Percentiles rank a stretch among this genome's conserved stretches.
phyloP scores from a whole-genome alignment of 148 eudicot species.

The Chenopodium berlandieri region DNA sequence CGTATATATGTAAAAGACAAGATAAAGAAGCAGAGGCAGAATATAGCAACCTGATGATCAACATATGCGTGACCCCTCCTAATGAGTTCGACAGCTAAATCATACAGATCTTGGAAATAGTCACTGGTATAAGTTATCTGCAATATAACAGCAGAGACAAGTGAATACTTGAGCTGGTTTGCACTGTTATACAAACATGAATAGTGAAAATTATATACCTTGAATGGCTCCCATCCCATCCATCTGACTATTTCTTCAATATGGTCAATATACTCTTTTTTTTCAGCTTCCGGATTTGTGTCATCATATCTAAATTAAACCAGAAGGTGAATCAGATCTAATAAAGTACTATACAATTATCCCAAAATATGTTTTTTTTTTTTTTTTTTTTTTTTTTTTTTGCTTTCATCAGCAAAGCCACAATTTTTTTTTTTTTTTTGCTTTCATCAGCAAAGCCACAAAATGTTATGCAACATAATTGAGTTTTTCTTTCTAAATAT shows the following conservation, averaged over 20 bases:
- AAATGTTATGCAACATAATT: not conserved
- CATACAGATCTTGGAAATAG: constrained; percentile 88
- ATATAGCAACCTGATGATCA: constrained; percentile 77
- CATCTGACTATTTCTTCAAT: constrained; percentile 70
- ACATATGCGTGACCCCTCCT: constrained; percentile 87
- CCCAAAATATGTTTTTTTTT: not conserved
- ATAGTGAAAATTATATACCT: constrained; percentile 40
- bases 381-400: not conserved
- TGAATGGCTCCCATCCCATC: constrained; percentile 98
- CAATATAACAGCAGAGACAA: constrained; percentile 9
- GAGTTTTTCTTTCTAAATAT: no score
- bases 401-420: not conserved
- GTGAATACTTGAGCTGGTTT: not conserved
- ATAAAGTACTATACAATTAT: not conserved
- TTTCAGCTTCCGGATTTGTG: constrained; percentile 98
- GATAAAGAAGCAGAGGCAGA: not conserved
- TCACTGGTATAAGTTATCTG: constrained; percentile 92
- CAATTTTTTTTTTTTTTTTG: not conserved
- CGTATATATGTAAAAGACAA: not conserved
- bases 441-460: not conserved
- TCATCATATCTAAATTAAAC: constrained; percentile 69
- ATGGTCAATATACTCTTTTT: constrained; percentile 54
- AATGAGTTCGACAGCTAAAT: constrained; percentile 84
- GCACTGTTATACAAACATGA: not conserved
- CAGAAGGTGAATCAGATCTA: not conserved